phyloP scores from a whole-genome alignment of 139 green algal species.

The Picochlorum sp. region DNA sequence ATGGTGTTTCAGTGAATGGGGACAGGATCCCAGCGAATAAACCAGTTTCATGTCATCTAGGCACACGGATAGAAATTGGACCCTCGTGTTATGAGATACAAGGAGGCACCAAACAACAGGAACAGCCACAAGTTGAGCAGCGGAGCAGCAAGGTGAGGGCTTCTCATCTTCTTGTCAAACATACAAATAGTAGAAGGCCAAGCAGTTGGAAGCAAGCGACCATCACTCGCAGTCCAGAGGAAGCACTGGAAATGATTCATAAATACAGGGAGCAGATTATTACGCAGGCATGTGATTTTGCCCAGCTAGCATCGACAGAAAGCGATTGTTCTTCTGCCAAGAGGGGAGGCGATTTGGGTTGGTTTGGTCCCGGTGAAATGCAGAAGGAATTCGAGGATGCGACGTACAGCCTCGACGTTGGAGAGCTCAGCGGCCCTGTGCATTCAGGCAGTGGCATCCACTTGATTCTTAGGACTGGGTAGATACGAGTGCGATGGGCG shows the following conservation, averaged over 20 bases:
- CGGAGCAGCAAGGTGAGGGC: constrained; percentile 40
- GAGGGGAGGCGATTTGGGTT: constrained; percentile 70
- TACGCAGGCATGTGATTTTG: constrained; percentile 50
- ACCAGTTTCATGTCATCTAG: background rate
- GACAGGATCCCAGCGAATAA: constrained; percentile 5
- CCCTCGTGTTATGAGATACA: background rate
- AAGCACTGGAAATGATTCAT: constrained; percentile 72
- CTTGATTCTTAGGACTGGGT: constrained; percentile 71
- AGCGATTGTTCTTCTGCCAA: constrained; percentile 69
- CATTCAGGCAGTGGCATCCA: constrained; percentile 74
- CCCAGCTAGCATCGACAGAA: constrained; percentile 52
- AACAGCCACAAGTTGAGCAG: too few relatives aligned
- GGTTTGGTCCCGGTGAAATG: constrained; percentile 79
- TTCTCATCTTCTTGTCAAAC: constrained; percentile 82
- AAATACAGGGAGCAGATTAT: constrained; percentile 38
- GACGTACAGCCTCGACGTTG: constrained; percentile 41
- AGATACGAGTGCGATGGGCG: background rate
- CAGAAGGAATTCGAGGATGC: constrained; percentile 72
- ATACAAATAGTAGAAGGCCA: constrained; percentile 54
- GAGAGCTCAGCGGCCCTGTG: constrained; percentile 62
- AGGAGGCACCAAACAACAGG: too few relatives aligned
- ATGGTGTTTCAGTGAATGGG: background rate
- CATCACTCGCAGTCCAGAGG: constrained; percentile 63
- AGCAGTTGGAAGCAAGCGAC: constrained; percentile 70
- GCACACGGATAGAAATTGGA: background rate